Evolutionary conservation across 345 rosid genomes (phyloP).

Genomic region (Syzygium jambos): DNA sequence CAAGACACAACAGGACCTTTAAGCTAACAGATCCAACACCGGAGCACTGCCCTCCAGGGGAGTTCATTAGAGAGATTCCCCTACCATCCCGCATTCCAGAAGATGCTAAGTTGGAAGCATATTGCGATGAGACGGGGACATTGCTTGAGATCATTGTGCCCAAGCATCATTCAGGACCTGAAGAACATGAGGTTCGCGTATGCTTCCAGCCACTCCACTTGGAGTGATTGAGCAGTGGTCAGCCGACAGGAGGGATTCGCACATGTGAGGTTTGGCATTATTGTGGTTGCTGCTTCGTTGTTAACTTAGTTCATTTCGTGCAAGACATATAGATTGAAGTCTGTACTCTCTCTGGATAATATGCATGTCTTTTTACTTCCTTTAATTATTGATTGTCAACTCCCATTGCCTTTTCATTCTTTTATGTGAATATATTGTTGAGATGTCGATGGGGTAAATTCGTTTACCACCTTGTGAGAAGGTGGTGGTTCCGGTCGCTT

Average conservation of each 20-base stretch:
- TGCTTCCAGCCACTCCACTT: conserved; percentile 54
- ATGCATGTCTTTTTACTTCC: background rate
- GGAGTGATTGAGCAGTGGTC: conserved; percentile 17
- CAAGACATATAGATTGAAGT: background rate
- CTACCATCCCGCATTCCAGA: conserved; percentile 77
- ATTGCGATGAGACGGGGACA: conserved; percentile 58
- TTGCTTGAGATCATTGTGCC: conserved; percentile 75
- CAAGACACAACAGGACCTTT: conserved; percentile 75
- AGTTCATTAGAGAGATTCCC: conserved; percentile 66
- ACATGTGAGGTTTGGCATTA: background rate
- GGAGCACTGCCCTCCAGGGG: conserved; percentile 95
- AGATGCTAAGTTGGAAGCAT: conserved; percentile 84
- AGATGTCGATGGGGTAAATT: background rate
- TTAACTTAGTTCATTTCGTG: background rate
- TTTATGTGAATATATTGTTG: background rate
- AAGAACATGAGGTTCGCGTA: conserved; percentile 89
- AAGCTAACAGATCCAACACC: conserved; percentile 88
- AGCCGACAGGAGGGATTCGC: background rate
- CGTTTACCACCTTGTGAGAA: background rate
- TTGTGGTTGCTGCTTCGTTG: background rate
- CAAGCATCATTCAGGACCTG: conserved; percentile 66
- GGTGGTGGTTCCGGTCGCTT: background rate
- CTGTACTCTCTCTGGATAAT: background rate
- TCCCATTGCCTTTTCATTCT: background rate
- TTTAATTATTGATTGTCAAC: background rate